These are phyloP conservation scores for Phytophthora syringae DNA, from an alignment of 352 stramenopile species.

Conservation along the genomic window DNA sequence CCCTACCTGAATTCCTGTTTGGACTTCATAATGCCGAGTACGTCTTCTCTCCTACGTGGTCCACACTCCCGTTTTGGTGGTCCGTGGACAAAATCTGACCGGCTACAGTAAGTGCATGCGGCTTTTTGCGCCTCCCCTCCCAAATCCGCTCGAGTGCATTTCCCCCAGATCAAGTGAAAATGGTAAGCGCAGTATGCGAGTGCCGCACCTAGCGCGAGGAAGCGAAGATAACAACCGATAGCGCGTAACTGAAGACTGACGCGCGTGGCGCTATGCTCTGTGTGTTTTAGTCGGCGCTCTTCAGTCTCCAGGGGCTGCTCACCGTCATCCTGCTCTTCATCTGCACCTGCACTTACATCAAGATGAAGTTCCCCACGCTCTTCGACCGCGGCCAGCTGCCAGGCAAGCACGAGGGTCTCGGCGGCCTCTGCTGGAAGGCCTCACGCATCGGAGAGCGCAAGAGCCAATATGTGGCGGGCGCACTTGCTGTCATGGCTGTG, in stretches of 20 bases:
- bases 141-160: not conserved
- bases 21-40: not conserved
- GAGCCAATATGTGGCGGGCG: constrained; percentile 87
- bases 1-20: constrained; percentile 4
- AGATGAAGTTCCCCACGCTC: constrained; percentile 95
- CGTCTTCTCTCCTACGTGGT: constrained; percentile 18
- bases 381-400: constrained; percentile 91
- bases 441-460: constrained; percentile 93
- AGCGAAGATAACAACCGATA: not conserved
- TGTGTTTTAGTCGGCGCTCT: constrained; percentile 92
- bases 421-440: constrained; percentile 93
- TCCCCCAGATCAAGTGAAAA: constrained; percentile 6
- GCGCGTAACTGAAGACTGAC: constrained; percentile 14
- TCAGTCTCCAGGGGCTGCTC: constrained; percentile 96
- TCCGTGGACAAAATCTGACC: constrained; percentile 7
- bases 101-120: constrained; percentile 6
- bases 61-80: constrained; percentile 32
- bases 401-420: constrained; percentile 87
- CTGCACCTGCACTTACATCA: constrained; percentile 97
- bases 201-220: not conserved
- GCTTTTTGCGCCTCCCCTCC: constrained; percentile 17
- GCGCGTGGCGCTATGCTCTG: constrained; percentile 5
- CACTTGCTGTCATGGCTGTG: constrained; percentile 89
- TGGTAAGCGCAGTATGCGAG: constrained; percentile 26
- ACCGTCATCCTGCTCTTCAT: constrained; percentile 97